phyloP scores from a whole-genome alignment of 2,329 filamentous ascomycete genomes.

The Chaetothyriales sp. region DNA sequence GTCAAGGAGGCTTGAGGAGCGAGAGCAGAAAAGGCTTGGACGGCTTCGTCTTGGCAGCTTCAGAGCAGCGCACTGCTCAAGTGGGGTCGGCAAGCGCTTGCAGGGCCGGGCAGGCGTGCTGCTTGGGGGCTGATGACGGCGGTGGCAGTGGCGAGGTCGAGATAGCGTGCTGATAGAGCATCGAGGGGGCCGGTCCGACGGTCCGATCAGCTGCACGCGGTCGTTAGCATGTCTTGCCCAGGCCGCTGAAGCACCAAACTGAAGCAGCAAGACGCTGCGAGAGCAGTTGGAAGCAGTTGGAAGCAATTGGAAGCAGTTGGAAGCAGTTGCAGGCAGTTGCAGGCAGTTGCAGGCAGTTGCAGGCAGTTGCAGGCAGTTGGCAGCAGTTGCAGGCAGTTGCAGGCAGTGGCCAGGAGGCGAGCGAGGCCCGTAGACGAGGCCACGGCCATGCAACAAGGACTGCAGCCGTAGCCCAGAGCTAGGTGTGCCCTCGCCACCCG shows the following conservation, averaged over 20 bases:
- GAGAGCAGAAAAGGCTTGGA: conserved; percentile 22
- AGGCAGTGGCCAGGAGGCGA: too few relatives aligned
- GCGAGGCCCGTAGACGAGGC: background rate
- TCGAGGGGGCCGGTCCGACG: background rate
- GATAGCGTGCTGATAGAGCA: background rate
- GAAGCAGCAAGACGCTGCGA: background rate
- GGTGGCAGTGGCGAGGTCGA: background rate
- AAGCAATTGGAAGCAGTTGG: background rate
- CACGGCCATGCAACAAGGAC: background rate
- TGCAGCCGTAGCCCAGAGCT: background rate
- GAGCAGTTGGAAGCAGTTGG: background rate
- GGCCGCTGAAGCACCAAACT: background rate
- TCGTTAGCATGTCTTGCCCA: background rate
- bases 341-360: too few relatives aligned
- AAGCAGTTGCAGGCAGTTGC: too few relatives aligned
- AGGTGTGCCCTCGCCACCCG: background rate
- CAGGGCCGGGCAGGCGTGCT: background rate
- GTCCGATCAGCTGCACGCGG: background rate
- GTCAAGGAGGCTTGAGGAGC: conserved; percentile 25
- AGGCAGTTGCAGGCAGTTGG: background rate
- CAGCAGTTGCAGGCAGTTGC: too few relatives aligned
- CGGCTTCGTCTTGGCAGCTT: conserved; percentile 21
- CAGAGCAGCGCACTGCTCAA: conserved; percentile 14
- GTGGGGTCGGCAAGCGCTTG: conserved; percentile 1
- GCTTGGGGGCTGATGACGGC: background rate